Percentiles rank a stretch among this genome's conserved stretches.
These are phyloP conservation scores for Erythrophleum ivorense DNA, from an alignment of 331 rosid genomes.

Conservation along the genomic window DNA sequence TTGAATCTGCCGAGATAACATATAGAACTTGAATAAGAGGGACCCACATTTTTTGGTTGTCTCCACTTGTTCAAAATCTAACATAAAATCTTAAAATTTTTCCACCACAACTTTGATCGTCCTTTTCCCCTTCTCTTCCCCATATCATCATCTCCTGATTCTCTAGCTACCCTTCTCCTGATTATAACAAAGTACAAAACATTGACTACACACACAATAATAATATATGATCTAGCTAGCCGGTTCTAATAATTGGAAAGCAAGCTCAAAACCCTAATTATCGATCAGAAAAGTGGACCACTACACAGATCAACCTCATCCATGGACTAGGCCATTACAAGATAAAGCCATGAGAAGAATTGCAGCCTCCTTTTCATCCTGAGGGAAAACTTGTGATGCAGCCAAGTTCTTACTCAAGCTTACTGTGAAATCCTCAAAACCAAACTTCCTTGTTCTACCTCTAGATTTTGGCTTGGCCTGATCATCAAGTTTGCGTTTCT, in stretches of 20 bases:
- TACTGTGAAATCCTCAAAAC: constrained; percentile 59
- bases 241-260: background rate
- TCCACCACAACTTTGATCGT: background rate
- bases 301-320: constrained; percentile 41
- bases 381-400: constrained; percentile 69
- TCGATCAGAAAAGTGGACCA: background rate
- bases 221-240: too few relatives aligned
- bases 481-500: constrained; percentile 49
- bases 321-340: constrained; percentile 67
- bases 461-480: constrained; percentile 1
- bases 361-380: constrained; percentile 91
- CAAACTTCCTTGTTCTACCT: constrained; percentile 45
- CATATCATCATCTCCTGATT: background rate
- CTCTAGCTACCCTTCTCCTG: background rate
- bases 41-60: constrained; percentile 44
- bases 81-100: constrained; percentile 17
- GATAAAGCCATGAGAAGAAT: constrained; percentile 88
- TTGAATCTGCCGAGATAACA: constrained; percentile 30
- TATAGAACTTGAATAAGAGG: constrained; percentile 28
- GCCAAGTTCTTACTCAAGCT: constrained; percentile 56
- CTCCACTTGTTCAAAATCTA: constrained; percentile 43
- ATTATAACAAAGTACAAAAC: background rate
- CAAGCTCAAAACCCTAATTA: constrained; percentile 5
- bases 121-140: background rate
- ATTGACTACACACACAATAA: background rate